Conservation (phyloP, 225 moss, liverwort and hornwort species). For the Polytrichum formosum region DNA sequence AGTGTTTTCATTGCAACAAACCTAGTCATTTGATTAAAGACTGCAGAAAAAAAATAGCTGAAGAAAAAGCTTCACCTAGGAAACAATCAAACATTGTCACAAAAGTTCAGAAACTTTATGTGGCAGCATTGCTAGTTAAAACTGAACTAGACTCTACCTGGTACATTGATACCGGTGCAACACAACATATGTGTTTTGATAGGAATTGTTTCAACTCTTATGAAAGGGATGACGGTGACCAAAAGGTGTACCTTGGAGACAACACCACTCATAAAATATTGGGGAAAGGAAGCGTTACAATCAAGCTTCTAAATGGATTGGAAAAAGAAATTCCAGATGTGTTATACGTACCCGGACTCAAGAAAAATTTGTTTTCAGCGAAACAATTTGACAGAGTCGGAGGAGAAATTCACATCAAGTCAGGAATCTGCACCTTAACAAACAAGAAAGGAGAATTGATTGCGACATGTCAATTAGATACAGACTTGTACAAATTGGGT, state of each 20-base stretch:
- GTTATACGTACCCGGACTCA: neutral
- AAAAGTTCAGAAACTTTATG: slow-evolving; percentile 1
- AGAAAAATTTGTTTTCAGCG: slow-evolving; percentile 8
- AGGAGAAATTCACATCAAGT: slow-evolving; percentile 3
- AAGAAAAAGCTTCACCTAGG: neutral
- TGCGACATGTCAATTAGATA: neutral
- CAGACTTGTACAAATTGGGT: slow-evolving; percentile 2
- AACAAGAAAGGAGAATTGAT: neutral
- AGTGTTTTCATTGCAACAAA: slow-evolving; percentile 12
- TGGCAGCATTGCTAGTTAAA: slow-evolving; percentile 1
- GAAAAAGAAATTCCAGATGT: neutral
- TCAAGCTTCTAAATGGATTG: neutral
- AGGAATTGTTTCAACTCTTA: slow-evolving; percentile 1
- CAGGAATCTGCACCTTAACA: neutral
- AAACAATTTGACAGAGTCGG: slow-evolving; percentile 8
- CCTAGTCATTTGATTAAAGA: slow-evolving; percentile 12
- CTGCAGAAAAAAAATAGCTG: slow-evolving; percentile 1
- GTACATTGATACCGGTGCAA: slow-evolving; percentile 4
- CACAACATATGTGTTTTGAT: neutral
- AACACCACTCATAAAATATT: slow-evolving; percentile 3
- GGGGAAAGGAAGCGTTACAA: neutral
- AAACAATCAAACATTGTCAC: neutral
- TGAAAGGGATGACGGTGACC: neutral
- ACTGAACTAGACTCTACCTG: neutral
- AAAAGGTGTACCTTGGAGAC: slow-evolving; percentile 7